Evolutionary conservation across 1,284 basidiomycete genomes (phyloP).

Genomic region (Ustilago cynodontis): DNA sequence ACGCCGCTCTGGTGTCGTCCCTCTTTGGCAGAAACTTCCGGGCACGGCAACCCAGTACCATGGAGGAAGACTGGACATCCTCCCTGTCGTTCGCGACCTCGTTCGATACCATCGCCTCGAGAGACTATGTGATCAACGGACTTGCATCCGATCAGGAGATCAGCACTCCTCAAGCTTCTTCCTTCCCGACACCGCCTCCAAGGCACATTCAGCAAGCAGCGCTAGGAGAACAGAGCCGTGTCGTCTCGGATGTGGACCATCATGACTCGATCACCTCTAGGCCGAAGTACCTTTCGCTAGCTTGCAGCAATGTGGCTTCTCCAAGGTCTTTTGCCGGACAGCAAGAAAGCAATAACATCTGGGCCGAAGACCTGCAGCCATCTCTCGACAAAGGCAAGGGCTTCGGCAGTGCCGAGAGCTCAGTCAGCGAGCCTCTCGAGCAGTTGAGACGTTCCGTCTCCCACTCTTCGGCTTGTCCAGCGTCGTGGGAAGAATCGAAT

Average conservation of each 20-base stretch:
- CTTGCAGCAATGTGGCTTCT: background rate
- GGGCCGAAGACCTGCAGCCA: background rate
- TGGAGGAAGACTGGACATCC: slow-evolving; percentile 17
- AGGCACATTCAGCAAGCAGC: background rate
- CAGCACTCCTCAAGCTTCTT: slow-evolving; percentile 10
- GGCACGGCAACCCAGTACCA: background rate
- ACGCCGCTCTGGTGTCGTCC: background rate
- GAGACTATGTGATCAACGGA: background rate
- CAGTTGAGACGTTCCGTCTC: slow-evolving; percentile 6
- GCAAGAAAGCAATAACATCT: too few species aligned
- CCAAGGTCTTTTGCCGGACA: background rate
- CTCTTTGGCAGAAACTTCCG: background rate
- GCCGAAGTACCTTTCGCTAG: background rate
- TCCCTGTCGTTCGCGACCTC: slow-evolving; percentile 18
- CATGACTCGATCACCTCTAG: background rate
- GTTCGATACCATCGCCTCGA: background rate
- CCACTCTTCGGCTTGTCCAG: background rate
- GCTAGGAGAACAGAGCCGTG: background rate
- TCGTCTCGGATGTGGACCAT: background rate
- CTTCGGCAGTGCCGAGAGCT: background rate
- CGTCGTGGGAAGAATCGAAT: background rate
- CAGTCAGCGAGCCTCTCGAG: slow-evolving; percentile 18
- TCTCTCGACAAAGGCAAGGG: background rate
- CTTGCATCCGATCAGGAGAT: background rate
- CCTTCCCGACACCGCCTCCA: slow-evolving; percentile 17